Percentiles rank a stretch among this genome's conserved stretches.
phyloP scores from a whole-genome alignment of 805 yeast species.

The Candida caryicola region DNA sequence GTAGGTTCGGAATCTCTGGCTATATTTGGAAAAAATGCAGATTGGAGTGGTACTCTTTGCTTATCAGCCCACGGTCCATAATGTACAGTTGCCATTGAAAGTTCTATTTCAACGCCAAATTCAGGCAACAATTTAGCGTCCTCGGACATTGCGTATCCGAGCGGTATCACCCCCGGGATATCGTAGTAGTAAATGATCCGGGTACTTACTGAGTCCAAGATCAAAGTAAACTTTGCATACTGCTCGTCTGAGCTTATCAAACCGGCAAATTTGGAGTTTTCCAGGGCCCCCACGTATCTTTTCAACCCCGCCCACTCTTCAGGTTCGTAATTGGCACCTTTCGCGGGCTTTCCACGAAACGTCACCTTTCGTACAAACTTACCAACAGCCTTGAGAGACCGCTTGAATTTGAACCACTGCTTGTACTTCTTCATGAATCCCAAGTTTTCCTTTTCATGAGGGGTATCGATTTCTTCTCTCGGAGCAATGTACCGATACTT shows the following conservation, averaged over 20 bases:
- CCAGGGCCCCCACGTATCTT: constrained; percentile 54
- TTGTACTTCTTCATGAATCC: constrained; percentile 17
- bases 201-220: constrained; percentile 59
- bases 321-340: constrained; percentile 5
- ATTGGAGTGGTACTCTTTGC: constrained; percentile 65
- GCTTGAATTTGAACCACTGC: constrained; percentile 22
- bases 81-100: constrained; percentile 62
- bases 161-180: constrained; percentile 51
- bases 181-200: constrained; percentile 67
- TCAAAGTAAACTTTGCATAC: constrained; percentile 75
- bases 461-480: background rate
- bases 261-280: constrained; percentile 24
- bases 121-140: constrained; percentile 42
- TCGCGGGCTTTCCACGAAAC: constrained; percentile 2
- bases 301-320: constrained; percentile 73
- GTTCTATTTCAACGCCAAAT: constrained; percentile 55
- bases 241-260: constrained; percentile 52
- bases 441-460: constrained; percentile 2
- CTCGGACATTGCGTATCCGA: background rate
- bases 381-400: constrained; percentile 4
- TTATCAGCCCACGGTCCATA: constrained; percentile 98
- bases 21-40: constrained; percentile 63
- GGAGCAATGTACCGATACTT: constrained; percentile 8
- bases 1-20: constrained; percentile 52
- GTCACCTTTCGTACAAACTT: constrained; percentile 4